Evolutionary conservation across 352 stramenopile species (phyloP), one percentile per base, ranked within the genome.

Genomic region (Pythium inflatum): DNA sequence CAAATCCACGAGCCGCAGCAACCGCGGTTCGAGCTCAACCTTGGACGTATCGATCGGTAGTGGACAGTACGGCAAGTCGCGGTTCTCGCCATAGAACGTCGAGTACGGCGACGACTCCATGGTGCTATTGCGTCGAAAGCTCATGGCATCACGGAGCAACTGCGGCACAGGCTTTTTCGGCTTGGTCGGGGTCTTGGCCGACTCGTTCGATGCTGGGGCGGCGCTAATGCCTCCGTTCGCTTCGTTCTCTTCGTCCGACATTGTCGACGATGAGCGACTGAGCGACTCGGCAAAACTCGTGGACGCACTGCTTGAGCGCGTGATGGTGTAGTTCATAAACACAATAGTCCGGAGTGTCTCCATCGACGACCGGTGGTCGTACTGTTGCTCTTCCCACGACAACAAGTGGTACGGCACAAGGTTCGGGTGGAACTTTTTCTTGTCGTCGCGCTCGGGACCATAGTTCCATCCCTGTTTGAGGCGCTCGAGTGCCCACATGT

Each of bases 261-360:
- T 79, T 40, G 79, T 79, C 1, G 85, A 92, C n/a, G 77, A 66
- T 50, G 85, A 93, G 22, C 87, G 82, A 27, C 80, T 89, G 33
- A 93, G 59, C n/a, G 79, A 70, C 20, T 89, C 81, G 49, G 87
- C 76, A 60, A 90, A 91, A 13, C 83, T 92, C 53, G 84, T 71
- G 8, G 59, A 56, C 9, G 72, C 53, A 40, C 82, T 74, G 38
- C 57, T 84, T 14, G 74, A 49, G 20, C 87, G 83, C 30, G 80
- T 77, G 56, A 96, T 92, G 24, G 82, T 74, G 75, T 94, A 94
- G 70, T 96, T 94, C 87, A 96, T 93, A 30, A 92, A 91, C 38
- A 94, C 54, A 51, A 96, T 96, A 30, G 87, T 92, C 73, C 94
- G 94, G 74, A 96, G 87, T 28, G 87, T 95, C 66, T 95, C 87